Conservation (phyloP, 805 yeast species). For the Saccharomyces kudriavzevii region DNA sequence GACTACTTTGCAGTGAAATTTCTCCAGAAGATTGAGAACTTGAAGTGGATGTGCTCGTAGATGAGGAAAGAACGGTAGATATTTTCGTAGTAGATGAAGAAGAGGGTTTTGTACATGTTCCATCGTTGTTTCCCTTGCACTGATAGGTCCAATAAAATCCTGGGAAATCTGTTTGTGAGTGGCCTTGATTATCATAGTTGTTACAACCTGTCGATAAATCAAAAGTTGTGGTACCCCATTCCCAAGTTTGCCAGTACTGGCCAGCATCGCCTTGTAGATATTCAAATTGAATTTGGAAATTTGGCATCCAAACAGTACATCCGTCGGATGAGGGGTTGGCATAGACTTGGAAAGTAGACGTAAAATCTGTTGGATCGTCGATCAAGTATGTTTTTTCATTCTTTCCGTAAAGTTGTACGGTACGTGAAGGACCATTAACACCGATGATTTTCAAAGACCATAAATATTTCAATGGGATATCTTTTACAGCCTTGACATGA, state of each 20-base stretch:
- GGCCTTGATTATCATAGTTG: conserved; percentile 11
- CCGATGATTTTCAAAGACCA: conserved; percentile 13
- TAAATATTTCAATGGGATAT: conserved; percentile 11
- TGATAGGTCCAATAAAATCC: conserved; percentile 12
- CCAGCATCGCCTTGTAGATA: conserved; percentile 10
- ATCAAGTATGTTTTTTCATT: conserved; percentile 10
- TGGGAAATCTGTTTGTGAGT: conserved; percentile 17
- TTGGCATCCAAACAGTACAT: conserved; percentile 14
- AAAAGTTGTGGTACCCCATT: conserved; percentile 13
- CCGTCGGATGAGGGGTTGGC: conserved; percentile 5
- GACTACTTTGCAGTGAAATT: too few species aligned
- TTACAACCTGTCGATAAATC: conserved; percentile 17
- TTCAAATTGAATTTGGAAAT: conserved; percentile 15
- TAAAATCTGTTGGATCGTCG: conserved; percentile 16
- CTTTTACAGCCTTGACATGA: conserved; percentile 12
- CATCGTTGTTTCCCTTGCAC: not conserved
- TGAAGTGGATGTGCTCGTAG: not conserved
- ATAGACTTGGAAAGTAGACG: conserved; percentile 14
- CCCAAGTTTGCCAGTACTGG: conserved; percentile 7
- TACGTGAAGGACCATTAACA: conserved; percentile 12
- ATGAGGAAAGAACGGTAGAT: not conserved
- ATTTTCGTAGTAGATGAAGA: not conserved
- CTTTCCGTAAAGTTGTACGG: conserved; percentile 11
- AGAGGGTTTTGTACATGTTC: not conserved
- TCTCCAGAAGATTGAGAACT: too few species aligned